Evolutionary conservation across 495 filamentous ascomycete species (phyloP), one percentile per base, ranked within the genome.

Genomic region (Hypoxylon cercidicola): DNA sequence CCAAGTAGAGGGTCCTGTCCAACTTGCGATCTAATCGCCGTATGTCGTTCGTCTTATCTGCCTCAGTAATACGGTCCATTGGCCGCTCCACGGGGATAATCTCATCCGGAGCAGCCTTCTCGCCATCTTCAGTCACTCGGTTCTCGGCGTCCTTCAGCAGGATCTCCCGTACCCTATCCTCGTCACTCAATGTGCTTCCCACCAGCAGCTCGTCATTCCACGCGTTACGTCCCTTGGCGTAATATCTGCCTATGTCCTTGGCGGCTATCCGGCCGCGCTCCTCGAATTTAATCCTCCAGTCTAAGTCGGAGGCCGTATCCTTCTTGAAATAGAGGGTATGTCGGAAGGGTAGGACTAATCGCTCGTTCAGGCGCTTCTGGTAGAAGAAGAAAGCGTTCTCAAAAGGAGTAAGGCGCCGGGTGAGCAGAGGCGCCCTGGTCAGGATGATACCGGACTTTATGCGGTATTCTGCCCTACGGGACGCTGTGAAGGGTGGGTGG

Each of bases 321-420:
- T 88, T 89, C 82, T 96, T 96, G 89, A 93, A 96, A 84, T 96
- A 99, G 78, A 97, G 95, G 74, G 91, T 93, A 51, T 90, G 86
- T 15, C 89, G 90, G 80, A 99, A 99, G 1, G 94, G 93, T 8
- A 94, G 83, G 10, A 87, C 86, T 28, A 97, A 82, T 10, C 95
- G 92, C 80, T 99, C 95, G 77, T 99, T 97, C 52, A 99, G 84
- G 11, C 95, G 93, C 60, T 92, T 91, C 79, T 99, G 95, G 81
- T 99, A 99, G 75, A 98, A 91, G 81, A 88, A 95, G 80, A 85
- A 97, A 50, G 93, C 82, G 74, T 92, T 89, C 77, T 99, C 95
- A 76, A 99, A 98, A 11, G 90, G 82, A 30, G 88, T 89, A 15
- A 92, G 89, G 49, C 89, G 82, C 60, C 90, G 90, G 50, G 96